A percentile compares a stretch with the other conserved stretches of the same genome.
phyloP scores from a whole-genome alignment of 2,329 filamentous ascomycete genomes.

The Diplodia scrobiculata region DNA sequence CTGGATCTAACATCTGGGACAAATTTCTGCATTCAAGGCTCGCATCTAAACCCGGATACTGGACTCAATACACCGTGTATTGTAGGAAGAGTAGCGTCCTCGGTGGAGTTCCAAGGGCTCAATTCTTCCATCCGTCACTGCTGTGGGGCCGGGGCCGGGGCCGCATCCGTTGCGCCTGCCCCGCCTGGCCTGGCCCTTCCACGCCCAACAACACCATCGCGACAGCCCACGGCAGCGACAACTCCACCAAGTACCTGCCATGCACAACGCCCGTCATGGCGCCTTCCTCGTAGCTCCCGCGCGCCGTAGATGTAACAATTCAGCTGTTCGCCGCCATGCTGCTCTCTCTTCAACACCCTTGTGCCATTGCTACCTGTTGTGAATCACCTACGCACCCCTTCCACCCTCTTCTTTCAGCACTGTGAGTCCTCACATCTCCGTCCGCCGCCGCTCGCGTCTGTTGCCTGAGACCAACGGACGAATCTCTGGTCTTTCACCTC shows the following conservation, averaged over 20 bases:
- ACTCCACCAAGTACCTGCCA: background rate
- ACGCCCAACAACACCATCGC: background rate
- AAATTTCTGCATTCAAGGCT: no score
- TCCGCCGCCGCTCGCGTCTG: background rate
- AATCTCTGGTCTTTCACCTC: background rate
- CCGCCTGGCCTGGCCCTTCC: background rate
- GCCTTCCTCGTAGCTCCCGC: background rate
- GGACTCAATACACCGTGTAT: no score
- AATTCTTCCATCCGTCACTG: no score
- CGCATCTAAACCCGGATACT: no score
- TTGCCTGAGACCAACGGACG: slow-evolving; percentile 1
- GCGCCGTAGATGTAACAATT: background rate
- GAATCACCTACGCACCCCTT: slow-evolving; percentile 14
- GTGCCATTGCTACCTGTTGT: slow-evolving; percentile 17
- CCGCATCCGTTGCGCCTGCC: background rate
- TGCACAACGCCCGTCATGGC: background rate
- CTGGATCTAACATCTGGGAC: no score
- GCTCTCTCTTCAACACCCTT: background rate
- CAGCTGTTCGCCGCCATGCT: slow-evolving; percentile 9
- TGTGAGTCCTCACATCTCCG: slow-evolving; percentile 5
- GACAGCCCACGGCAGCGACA: background rate
- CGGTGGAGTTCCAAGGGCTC: no score
- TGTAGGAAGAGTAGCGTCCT: no score
- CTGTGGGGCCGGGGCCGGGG: no score
- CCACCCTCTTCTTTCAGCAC: slow-evolving; percentile 15